Conservation (phyloP, 192 early-diverging fungal species). For the Podila verticillata region DNA sequence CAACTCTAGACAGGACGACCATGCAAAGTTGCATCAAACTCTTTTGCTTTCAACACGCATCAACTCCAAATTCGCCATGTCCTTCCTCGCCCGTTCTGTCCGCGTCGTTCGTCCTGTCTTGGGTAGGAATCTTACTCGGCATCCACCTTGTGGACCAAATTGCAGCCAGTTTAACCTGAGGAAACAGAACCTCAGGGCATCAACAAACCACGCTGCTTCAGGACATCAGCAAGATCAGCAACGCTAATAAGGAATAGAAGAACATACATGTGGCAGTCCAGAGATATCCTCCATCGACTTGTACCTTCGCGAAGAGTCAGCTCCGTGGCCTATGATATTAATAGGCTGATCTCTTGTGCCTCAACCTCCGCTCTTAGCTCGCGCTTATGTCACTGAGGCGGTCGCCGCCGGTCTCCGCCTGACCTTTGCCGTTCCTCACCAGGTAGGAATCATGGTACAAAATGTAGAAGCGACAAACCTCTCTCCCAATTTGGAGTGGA, state of each 20-base stretch:
- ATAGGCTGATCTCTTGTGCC: neutral
- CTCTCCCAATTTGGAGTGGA: neutral
- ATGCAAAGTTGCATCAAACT: neutral
- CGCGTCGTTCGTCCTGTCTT: constrained; percentile 57
- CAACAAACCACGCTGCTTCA: no score
- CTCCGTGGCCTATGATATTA: neutral
- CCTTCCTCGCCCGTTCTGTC: constrained; percentile 60
- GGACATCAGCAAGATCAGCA: no score
- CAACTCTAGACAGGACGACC: no score
- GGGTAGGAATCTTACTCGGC: constrained; percentile 43
- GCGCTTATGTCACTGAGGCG: constrained; percentile 89
- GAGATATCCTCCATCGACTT: no score
- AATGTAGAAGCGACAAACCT: no score
- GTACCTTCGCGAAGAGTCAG: no score
- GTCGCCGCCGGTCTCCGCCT: constrained; percentile 72
- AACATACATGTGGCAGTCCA: no score
- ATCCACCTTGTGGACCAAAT: neutral
- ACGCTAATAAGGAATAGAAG: no score
- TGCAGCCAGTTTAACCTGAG: neutral
- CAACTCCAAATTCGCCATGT: constrained; percentile 47
- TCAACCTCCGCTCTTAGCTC: constrained; percentile 52
- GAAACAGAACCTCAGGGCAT: no score
- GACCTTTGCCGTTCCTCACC: constrained; percentile 92
- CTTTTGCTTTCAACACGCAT: neutral
- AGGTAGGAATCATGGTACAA: constrained; percentile 58